Conservation (phyloP, 495 filamentous ascomycete species). For the Filosporella fistucella region DNA sequence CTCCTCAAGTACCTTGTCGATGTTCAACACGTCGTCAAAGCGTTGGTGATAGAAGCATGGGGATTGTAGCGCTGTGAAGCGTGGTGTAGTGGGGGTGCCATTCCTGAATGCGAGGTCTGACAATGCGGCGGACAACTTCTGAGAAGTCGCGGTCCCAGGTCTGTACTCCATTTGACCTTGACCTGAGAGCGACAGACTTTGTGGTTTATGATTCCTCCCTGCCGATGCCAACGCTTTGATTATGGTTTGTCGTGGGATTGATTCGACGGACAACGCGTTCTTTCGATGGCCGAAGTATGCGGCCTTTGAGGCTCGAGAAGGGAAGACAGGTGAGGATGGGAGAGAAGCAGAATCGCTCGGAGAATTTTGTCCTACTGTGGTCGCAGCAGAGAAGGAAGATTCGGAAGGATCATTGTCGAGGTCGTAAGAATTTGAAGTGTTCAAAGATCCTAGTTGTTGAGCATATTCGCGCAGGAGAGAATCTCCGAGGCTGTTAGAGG, state of each 20-base stretch:
- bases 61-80: slow-evolving; percentile 67
- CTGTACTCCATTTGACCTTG: slow-evolving; percentile 15
- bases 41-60: slow-evolving; percentile 97
- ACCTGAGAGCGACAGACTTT: slow-evolving; percentile 43
- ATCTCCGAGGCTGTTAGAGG: slow-evolving; percentile 28
- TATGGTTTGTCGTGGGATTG: slow-evolving; percentile 78
- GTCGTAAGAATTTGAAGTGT: slow-evolving; percentile 32
- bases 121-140: slow-evolving; percentile 61
- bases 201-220: slow-evolving; percentile 53
- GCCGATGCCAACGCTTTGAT: slow-evolving; percentile 82
- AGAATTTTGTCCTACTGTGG: slow-evolving; percentile 20
- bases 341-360: slow-evolving; percentile 16
- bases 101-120: slow-evolving; percentile 49
- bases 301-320: slow-evolving; percentile 34
- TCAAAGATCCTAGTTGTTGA: slow-evolving; percentile 26
- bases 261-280: slow-evolving; percentile 62
- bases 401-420: slow-evolving; percentile 24
- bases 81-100: slow-evolving; percentile 54
- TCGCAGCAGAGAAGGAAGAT: slow-evolving; percentile 22
- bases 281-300: slow-evolving; percentile 50
- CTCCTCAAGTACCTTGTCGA: slow-evolving; percentile 92
- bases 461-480: slow-evolving; percentile 37
- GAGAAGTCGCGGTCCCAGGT: slow-evolving; percentile 39
- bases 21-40: slow-evolving; percentile 93
- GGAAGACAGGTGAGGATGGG: slow-evolving; percentile 19